These are phyloP conservation scores for Ceriops zippeliana DNA, from an alignment of 345 rosid genomes.

Conservation along the genomic window DNA sequence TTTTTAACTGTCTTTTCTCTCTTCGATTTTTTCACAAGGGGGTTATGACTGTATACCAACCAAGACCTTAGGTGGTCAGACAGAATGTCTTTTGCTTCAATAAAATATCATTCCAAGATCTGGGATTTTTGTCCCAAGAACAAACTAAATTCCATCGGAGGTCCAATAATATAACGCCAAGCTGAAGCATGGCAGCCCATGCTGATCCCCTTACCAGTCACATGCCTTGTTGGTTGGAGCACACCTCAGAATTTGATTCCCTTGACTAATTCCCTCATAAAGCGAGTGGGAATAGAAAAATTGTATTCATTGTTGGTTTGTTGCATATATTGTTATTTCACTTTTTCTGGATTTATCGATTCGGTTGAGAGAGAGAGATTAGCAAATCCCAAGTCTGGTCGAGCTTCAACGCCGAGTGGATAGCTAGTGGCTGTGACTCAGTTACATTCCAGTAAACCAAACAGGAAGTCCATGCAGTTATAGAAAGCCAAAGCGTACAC, in stretches of 20 bases:
- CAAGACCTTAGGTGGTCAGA: not conserved
- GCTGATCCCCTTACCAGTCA: slow-evolving; percentile 14
- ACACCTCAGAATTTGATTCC: not conserved
- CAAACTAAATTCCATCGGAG: slow-evolving; percentile 8
- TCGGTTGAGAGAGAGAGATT: too few species aligned
- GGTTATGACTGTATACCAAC: slow-evolving; percentile 14
- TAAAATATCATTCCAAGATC: slow-evolving; percentile 6
- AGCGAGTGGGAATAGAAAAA: not conserved
- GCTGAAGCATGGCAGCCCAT: slow-evolving; percentile 22
- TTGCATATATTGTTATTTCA: not conserved
- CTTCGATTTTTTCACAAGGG: too few species aligned
- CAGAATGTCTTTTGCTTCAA: slow-evolving; percentile 17
- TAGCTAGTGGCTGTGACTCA: too few species aligned
- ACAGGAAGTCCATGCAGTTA: too few species aligned
- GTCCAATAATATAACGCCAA: not conserved
- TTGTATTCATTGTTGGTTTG: not conserved
- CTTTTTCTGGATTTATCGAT: not conserved
- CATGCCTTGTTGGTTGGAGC: slow-evolving; percentile 19
- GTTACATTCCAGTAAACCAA: too few species aligned
- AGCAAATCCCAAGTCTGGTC: too few species aligned
- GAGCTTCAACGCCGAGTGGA: too few species aligned
- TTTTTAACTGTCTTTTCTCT: too few species aligned
- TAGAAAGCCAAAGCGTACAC: too few species aligned
- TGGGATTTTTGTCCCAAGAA: slow-evolving; percentile 12
- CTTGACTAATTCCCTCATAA: not conserved